Evolutionary conservation across 106 monocot genomes (phyloP), one percentile per base, ranked within the genome.

Genomic region (Allium cepa): DNA sequence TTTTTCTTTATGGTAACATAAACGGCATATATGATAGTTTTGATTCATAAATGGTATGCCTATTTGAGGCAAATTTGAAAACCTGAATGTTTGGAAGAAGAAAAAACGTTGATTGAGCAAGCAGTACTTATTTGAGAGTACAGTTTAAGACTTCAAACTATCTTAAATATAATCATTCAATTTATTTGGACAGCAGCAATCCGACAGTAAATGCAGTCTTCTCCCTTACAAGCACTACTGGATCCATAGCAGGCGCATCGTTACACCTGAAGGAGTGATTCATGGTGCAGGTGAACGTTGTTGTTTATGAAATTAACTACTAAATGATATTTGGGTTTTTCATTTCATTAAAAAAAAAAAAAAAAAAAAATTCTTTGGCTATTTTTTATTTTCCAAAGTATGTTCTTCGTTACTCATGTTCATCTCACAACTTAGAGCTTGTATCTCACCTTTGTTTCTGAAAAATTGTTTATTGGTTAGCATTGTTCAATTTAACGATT

Each of bases 171-270:
- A 53, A 13, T 22, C 22, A 11, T 52, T 17, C 5, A 4, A 0
- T 36, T 36, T 49, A 14, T 68, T 57, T 66, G 16, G 50, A 64
- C 61, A 55, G 2, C 72, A 92, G 92, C 61, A 69, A 65, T 64
- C 80, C 26, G 72, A 57, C 17, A 63, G 59, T 12, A 76, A 53
- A 49, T 97, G 97, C 49, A 97, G 97, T 74, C 67, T 97, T n/a
- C 81, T 97, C 22, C 82, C 84, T 8, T 53, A 90, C 53, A 79
- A 90, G 59, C 82, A 73, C 28, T 97, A 68, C 73, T 82, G 82
- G 87, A 89, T 97, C 22, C 68, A 64, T 49, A 92, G 97, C 84
- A 84, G 80, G 53, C 88, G 89, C 15, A 84, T 97, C 26, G 89
- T 97, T n/a, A 97, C 92, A 0, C 92, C 89, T 7, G 63, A 75